These are phyloP conservation scores for Auricularia heimuer DNA, from an alignment of 768 basidiomycete species.

Conservation along the genomic window DNA sequence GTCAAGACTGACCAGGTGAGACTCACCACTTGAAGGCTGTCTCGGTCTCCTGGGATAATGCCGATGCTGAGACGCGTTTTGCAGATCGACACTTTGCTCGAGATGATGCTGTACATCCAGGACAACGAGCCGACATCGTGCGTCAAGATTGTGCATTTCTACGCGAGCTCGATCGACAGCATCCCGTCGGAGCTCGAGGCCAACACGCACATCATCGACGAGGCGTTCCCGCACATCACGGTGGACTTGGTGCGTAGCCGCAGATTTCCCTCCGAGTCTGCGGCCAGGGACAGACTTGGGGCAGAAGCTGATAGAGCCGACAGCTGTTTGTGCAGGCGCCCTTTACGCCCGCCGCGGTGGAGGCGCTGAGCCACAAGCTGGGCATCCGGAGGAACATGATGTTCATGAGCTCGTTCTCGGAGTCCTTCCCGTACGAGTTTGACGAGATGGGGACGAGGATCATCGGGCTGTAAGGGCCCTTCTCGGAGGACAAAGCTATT, in stretches of 20 bases:
- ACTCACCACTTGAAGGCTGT: background rate
- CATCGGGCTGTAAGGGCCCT: background rate
- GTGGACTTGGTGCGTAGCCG: conserved; percentile 42
- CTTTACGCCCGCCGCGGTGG: conserved; percentile 38
- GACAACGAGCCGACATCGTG: conserved; percentile 62
- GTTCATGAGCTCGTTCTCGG: conserved; percentile 39
- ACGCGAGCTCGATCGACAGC: conserved; percentile 34
- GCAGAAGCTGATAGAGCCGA: background rate
- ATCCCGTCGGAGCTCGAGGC: conserved; percentile 65
- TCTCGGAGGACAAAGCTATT: background rate
- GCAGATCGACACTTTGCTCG: conserved; percentile 57
- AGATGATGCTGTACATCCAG: conserved; percentile 55
- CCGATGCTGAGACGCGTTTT: background rate
- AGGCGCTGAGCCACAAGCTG: conserved; percentile 39
- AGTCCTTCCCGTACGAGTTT: background rate
- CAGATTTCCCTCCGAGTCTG: background rate
- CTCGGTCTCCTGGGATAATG: background rate
- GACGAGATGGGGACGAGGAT: background rate
- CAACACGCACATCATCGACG: conserved; percentile 55
- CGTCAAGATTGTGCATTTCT: conserved; percentile 61
- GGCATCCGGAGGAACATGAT: conserved; percentile 44
- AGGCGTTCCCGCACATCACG: conserved; percentile 56
- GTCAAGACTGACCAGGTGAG: conserved; percentile 58
- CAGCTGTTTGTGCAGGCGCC: conserved; percentile 37
- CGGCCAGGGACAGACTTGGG: background rate